phyloP scores from a whole-genome alignment of 2,329 filamentous ascomycete species.

The Fusarium torreyae region DNA sequence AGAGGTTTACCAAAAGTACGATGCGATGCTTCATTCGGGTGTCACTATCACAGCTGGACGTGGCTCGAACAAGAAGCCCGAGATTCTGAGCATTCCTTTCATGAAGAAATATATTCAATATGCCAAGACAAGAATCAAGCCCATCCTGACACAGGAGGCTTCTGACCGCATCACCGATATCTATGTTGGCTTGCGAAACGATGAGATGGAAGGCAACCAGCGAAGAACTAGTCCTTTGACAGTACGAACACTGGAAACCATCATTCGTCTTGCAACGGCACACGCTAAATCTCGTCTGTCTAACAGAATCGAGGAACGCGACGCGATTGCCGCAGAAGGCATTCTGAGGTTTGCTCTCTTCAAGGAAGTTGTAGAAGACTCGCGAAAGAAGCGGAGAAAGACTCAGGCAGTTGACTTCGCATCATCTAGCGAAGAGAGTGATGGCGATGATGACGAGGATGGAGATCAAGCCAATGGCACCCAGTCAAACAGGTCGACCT shows the following conservation, averaged over 20 bases:
- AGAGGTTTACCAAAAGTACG: constrained; percentile 96
- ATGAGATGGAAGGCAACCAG: constrained; percentile 95
- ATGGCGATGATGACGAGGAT: constrained; percentile 69
- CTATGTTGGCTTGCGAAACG: constrained; percentile 93
- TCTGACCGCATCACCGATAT: constrained; percentile 92
- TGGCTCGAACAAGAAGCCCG: constrained; percentile 81
- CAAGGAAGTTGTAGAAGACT: constrained; percentile 90
- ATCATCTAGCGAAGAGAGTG: constrained; percentile 72
- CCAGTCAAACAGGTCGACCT: constrained; percentile 43
- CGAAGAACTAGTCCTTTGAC: constrained; percentile 95
- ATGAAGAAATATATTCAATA: constrained; percentile 99
- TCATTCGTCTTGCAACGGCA: constrained; percentile 97
- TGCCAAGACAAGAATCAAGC: constrained; percentile 92
- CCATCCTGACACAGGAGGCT: constrained; percentile 89
- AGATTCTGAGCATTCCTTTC: constrained; percentile 95
- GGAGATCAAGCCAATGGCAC: constrained; percentile 70
- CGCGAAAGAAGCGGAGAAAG: constrained; percentile 86
- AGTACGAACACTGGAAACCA: constrained; percentile 94
- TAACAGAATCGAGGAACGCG: constrained; percentile 88
- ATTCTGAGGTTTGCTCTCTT: constrained; percentile 96
- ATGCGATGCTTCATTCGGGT: constrained; percentile 94
- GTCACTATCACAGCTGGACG: constrained; percentile 83
- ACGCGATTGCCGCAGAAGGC: constrained; percentile 88
- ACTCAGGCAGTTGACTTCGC: constrained; percentile 71
- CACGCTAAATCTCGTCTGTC: constrained; percentile 95